Evolutionary conservation across 768 basidiomycete species (phyloP).

Genomic region (Phlebiopsis flavidoalba): DNA sequence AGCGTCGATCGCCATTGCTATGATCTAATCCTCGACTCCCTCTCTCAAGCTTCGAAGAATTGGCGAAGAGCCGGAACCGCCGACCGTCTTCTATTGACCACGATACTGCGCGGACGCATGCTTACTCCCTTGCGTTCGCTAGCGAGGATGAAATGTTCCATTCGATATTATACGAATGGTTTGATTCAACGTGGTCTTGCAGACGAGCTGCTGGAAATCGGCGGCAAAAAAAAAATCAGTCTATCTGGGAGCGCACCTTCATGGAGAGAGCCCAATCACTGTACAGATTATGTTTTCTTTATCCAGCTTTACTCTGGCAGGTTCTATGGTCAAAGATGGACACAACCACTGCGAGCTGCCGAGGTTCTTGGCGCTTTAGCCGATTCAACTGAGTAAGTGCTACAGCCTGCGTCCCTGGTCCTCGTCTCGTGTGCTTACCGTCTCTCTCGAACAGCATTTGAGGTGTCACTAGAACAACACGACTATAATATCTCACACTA

Average conservation of each 20-base stretch:
- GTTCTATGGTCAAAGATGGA: slow-evolving; percentile 90
- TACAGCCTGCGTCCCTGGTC: too few relatives aligned
- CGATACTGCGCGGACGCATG: slow-evolving; percentile 73
- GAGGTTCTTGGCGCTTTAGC: slow-evolving; percentile 80
- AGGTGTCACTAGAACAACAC: slow-evolving; percentile 61
- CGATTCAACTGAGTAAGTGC: slow-evolving; percentile 73
- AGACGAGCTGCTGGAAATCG: slow-evolving; percentile 91
- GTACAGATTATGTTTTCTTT: slow-evolving; percentile 72
- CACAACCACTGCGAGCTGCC: slow-evolving; percentile 87
- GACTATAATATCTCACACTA: slow-evolving; percentile 89
- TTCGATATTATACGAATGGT: slow-evolving; percentile 92
- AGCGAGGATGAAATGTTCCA: slow-evolving; percentile 93
- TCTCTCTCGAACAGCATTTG: slow-evolving; percentile 44
- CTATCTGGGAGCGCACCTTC: slow-evolving; percentile 86
- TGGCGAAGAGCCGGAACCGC: slow-evolving; percentile 9
- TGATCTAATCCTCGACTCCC: slow-evolving; percentile 74
- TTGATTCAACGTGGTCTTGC: slow-evolving; percentile 73
- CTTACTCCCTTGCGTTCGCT: slow-evolving; percentile 81
- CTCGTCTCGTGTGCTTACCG: background rate
- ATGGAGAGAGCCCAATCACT: slow-evolving; percentile 71
- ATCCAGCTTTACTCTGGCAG: slow-evolving; percentile 97
- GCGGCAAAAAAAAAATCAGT: too few relatives aligned
- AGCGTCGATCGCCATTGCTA: slow-evolving; percentile 73
- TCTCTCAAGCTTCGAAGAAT: slow-evolving; percentile 45
- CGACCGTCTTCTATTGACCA: slow-evolving; percentile 38